Evolutionary conservation across 2,329 filamentous ascomycete genomes (phyloP), one percentile per base, ranked within the genome.

Genomic region (Fusarium domesticum): DNA sequence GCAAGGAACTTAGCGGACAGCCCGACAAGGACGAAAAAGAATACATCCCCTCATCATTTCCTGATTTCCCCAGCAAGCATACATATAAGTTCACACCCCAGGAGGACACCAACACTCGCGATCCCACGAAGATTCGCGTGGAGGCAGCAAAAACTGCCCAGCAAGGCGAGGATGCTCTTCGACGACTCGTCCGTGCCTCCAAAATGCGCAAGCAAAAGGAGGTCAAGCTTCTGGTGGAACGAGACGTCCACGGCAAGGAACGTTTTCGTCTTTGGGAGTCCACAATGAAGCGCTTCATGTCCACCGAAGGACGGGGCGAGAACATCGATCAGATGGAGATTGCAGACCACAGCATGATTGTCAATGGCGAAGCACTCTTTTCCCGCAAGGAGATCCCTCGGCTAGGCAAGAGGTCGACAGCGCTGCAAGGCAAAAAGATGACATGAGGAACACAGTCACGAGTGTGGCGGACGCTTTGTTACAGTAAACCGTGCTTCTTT

Each of bases 131-230:
- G 60, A 78, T 82, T 35, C 73, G 80, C 18, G 75, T 80, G 41
- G 77, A 81, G 32, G 80, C 80, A 1, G 75, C 79, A 1, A 71
- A 76, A 42, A 78, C 79, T 35, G 78, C 80, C 7, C 76, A 80
- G 53, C 79, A 82, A 50, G 80, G 77, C 3, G 81, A 85, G 59
- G 77, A 80, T 48, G 81, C 81, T 1, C 67, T 85, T 4, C 68
- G 81, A 19, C 69, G 76, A 6, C 68, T 85, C 15, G 76, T 83
- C 19, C 74, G 80, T 17, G 80, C 81, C 15, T 79, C 78, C 43
- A 84, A 84, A 63, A 76, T 80, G 54, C 78, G 80, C 38, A 80
- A 79, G 53, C 80, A 84, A 54, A 84, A 84, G 60, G 81, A 83
- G 57, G 74, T 82, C 34, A 80, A 77, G 54, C 70, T 74, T 3